A percentile compares a stretch with the other conserved stretches of the same genome.
phyloP scores from a whole-genome alignment of 2,329 filamentous ascomycete genomes.

The Sarocladiaceae sp. region DNA sequence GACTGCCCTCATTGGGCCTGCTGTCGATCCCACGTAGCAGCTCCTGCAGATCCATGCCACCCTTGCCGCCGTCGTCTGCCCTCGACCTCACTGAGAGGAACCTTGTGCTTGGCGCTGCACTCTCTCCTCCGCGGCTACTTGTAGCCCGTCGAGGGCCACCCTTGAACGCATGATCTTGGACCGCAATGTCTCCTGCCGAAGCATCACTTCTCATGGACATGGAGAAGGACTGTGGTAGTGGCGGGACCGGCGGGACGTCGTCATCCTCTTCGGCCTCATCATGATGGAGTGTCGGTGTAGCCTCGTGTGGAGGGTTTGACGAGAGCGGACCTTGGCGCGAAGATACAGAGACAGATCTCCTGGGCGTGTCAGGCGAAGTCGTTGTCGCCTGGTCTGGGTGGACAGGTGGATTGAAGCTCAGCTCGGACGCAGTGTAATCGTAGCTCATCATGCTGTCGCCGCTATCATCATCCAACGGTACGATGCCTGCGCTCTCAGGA shows the following conservation, averaged over 20 bases:
- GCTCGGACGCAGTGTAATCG: conserved; percentile 62
- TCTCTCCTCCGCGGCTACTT: conserved; percentile 39
- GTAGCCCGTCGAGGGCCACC: conserved; percentile 28
- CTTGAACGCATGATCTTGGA: conserved; percentile 32
- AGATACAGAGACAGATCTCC: conserved; percentile 28
- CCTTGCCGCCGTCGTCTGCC: conserved; percentile 24
- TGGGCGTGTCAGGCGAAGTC: conserved; percentile 24
- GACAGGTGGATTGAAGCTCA: conserved; percentile 50
- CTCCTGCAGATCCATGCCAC: conserved; percentile 42
- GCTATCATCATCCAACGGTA: conserved; percentile 44
- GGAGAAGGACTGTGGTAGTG: conserved; percentile 38
- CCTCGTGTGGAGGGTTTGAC: conserved; percentile 36
- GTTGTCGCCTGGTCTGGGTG: conserved; percentile 15
- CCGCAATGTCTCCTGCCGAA: conserved; percentile 23
- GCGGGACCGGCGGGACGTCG: conserved; percentile 52
- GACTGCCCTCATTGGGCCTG: conserved; percentile 37
- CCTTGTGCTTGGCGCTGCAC: conserved; percentile 17
- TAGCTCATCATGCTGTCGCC: conserved; percentile 70
- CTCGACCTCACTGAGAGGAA: conserved; percentile 28
- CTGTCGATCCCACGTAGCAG: conserved; percentile 48
- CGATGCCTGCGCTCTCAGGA: conserved; percentile 31
- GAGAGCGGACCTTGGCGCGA: conserved; percentile 36
- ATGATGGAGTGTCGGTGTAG: conserved; percentile 19
- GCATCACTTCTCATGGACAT: conserved; percentile 24
- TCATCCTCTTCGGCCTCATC: conserved; percentile 28